A percentile compares a stretch with the other conserved stretches of the same genome.
These are phyloP conservation scores for Capsella rubella DNA, from an alignment of 441 rosid genomes.

Conservation along the genomic window DNA sequence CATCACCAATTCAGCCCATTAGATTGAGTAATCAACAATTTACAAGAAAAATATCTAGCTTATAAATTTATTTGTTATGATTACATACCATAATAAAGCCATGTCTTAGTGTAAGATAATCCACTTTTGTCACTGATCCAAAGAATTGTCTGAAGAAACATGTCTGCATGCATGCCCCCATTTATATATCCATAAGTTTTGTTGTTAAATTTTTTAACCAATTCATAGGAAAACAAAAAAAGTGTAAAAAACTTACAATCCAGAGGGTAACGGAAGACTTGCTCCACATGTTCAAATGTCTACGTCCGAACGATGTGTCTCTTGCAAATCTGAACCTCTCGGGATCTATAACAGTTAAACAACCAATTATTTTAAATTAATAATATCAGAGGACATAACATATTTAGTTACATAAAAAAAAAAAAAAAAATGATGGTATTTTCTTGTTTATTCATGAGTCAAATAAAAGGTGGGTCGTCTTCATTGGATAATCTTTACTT, in stretches of 20 bases:
- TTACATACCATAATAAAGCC: slow-evolving; percentile 75
- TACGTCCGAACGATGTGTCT: slow-evolving; percentile 90
- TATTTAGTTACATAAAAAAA: neutral
- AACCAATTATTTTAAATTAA: slow-evolving; percentile 1
- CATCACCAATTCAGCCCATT: slow-evolving; percentile 4
- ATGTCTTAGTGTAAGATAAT: slow-evolving; percentile 86
- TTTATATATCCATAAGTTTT: slow-evolving; percentile 10
- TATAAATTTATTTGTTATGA: too few species aligned
- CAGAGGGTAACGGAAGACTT: slow-evolving; percentile 65
- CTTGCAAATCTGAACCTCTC: slow-evolving; percentile 95
- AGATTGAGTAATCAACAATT: neutral
- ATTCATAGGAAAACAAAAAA: neutral
- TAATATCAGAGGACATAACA: neutral
- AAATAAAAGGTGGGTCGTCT: slow-evolving; percentile 14
- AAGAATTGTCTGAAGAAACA: slow-evolving; percentile 98
- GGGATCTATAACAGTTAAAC: slow-evolving; percentile 68
- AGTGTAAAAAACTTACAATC: slow-evolving; percentile 68
- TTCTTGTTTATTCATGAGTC: slow-evolving; percentile 36
- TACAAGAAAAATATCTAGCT: too few species aligned
- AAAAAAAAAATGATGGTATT: neutral
- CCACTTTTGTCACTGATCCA: slow-evolving; percentile 86
- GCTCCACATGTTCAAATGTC: slow-evolving; percentile 86
- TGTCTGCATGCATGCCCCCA: slow-evolving; percentile 54
- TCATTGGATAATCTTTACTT: slow-evolving; percentile 12
- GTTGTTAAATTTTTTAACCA: slow-evolving; percentile 1